These are phyloP conservation scores for Ustilago hordei DNA, from an alignment of 1,284 basidiomycete species.

Conservation along the genomic window DNA sequence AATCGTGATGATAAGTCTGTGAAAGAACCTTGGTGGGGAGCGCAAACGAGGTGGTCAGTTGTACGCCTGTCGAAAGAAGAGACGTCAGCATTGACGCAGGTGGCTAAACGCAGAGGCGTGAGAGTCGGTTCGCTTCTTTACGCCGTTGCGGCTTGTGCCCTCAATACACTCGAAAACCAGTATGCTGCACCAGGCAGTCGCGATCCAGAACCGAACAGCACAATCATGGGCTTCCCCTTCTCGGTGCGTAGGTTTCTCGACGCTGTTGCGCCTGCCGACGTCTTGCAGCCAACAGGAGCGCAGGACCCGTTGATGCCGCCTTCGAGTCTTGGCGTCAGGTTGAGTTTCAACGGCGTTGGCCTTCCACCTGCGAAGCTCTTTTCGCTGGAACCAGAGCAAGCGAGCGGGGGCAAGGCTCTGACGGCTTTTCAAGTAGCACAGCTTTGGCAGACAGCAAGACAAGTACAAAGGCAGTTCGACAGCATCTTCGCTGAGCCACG, in stretches of 20 bases:
- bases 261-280: slow-evolving; percentile 17
- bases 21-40: slow-evolving; percentile 46
- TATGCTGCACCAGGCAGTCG: neutral
- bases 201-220: slow-evolving; percentile 18
- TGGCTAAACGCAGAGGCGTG: slow-evolving; percentile 41
- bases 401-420: neutral
- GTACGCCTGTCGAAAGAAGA: slow-evolving; percentile 26
- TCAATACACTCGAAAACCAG: slow-evolving; percentile 39
- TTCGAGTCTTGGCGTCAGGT: slow-evolving; percentile 35
- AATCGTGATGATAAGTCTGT: slow-evolving; percentile 8
- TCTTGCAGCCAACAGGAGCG: slow-evolving; percentile 9
- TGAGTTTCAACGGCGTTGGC: slow-evolving; percentile 37
- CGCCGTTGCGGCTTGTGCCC: slow-evolving; percentile 37
- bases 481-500: slow-evolving; percentile 37
- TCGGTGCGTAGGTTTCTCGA: slow-evolving; percentile 35
- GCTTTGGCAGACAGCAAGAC: slow-evolving; percentile 43
- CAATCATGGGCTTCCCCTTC: slow-evolving; percentile 49
- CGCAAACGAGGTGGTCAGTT: slow-evolving; percentile 42
- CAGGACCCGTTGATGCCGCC: slow-evolving; percentile 24
- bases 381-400: slow-evolving; percentile 18
- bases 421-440: slow-evolving; percentile 24
- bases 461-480: slow-evolving; percentile 46
- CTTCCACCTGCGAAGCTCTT: slow-evolving; percentile 44
- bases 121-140: slow-evolving; percentile 44
- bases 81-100: slow-evolving; percentile 21